Evolutionary conservation across 2,329 filamentous ascomycete genomes (phyloP).

Genomic region (Colletotrichum sp.): DNA sequence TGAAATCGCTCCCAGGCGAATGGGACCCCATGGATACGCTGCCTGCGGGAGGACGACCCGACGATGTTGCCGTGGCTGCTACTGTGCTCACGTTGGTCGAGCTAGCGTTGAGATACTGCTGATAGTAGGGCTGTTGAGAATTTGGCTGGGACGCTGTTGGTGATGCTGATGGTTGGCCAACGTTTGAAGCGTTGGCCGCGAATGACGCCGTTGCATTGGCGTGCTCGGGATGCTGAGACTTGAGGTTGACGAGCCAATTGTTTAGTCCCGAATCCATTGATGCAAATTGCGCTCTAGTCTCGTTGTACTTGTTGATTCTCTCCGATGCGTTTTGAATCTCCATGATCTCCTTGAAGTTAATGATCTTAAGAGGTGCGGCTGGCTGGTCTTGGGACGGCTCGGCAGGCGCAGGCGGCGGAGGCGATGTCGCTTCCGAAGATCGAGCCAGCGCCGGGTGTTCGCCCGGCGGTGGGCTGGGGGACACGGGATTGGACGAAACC

Average conservation of each 20-base stretch:
- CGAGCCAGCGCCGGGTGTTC: slow-evolving; percentile 38
- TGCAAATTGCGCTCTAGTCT: slow-evolving; percentile 74
- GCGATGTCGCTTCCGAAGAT: not conserved
- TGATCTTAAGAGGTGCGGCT: slow-evolving; percentile 41
- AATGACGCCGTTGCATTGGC: slow-evolving; percentile 40
- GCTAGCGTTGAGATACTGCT: slow-evolving; percentile 61
- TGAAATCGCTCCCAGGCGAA: slow-evolving; percentile 50
- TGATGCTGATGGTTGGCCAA: slow-evolving; percentile 15
- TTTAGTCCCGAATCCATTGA: slow-evolving; percentile 76
- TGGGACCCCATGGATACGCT: slow-evolving; percentile 42
- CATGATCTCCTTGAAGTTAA: slow-evolving; percentile 79
- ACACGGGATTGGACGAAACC: slow-evolving; percentile 36
- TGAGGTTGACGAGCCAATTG: slow-evolving; percentile 57
- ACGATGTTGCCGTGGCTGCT: slow-evolving; percentile 35
- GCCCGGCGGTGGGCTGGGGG: slow-evolving; percentile 42
- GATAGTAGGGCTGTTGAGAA: slow-evolving; percentile 56
- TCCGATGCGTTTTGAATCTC: slow-evolving; percentile 69
- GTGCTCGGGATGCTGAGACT: slow-evolving; percentile 54
- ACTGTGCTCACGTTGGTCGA: slow-evolving; percentile 34
- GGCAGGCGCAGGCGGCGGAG: slow-evolving; percentile 22
- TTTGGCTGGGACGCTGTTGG: slow-evolving; percentile 28
- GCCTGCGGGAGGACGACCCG: slow-evolving; percentile 32
- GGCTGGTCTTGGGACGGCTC: slow-evolving; percentile 21
- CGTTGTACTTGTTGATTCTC: slow-evolving; percentile 76
- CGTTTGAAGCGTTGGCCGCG: slow-evolving; percentile 21